A percentile compares a stretch with the other conserved stretches of the same genome.
Evolutionary conservation across 345 rosid genomes (phyloP).

Genomic region (Carallia pectinifolia): DNA sequence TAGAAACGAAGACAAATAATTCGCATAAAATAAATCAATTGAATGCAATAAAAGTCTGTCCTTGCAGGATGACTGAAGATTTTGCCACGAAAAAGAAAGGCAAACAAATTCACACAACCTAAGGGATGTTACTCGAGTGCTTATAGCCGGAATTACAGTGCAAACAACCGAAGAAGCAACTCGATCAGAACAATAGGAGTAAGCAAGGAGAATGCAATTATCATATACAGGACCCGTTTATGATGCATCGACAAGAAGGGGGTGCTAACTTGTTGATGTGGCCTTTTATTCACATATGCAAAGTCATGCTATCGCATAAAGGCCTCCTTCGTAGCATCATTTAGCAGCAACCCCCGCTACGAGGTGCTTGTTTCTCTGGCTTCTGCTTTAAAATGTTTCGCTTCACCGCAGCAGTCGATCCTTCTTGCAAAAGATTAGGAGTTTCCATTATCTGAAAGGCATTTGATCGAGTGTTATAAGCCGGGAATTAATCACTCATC

Average conservation of each 20-base stretch:
- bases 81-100: slow-evolving; percentile 12
- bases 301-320: neutral
- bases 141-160: slow-evolving; percentile 3
- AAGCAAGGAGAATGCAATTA: neutral
- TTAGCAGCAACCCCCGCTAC: slow-evolving; percentile 52
- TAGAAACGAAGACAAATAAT: neutral
- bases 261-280: neutral
- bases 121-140: slow-evolving; percentile 14
- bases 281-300: neutral
- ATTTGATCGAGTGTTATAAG: slow-evolving; percentile 5
- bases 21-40: slow-evolving; percentile 5
- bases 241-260: neutral
- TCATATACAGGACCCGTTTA: slow-evolving; percentile 23
- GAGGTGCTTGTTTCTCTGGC: slow-evolving; percentile 45
- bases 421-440: slow-evolving; percentile 93
- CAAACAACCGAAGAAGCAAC: slow-evolving; percentile 8
- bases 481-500: neutral
- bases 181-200: neutral
- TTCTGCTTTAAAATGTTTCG: slow-evolving; percentile 70
- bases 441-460: slow-evolving; percentile 73
- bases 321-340: neutral
- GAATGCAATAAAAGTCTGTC: slow-evolving; percentile 10
- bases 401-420: slow-evolving; percentile 64
- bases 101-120: slow-evolving; percentile 23
- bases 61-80: slow-evolving; percentile 9